Conservation (phyloP, 108 stramenopile genomes). For the Cyclotella atomus region DNA sequence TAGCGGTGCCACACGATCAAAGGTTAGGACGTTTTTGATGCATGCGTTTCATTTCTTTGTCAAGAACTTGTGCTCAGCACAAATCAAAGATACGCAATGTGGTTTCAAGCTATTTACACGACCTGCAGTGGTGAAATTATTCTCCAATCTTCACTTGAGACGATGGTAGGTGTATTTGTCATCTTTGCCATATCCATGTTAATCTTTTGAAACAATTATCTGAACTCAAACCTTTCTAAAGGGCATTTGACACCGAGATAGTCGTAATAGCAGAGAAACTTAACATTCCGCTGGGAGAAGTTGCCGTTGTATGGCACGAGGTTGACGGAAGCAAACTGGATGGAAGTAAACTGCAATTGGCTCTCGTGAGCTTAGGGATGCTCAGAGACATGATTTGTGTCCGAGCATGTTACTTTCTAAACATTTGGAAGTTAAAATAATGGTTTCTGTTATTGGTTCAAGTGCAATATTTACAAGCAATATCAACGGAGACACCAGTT, state of each 20-base stretch:
- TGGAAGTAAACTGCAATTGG: slow-evolving; percentile 61
- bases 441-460: neutral
- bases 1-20: slow-evolving; percentile 55
- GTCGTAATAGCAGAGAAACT: slow-evolving; percentile 60
- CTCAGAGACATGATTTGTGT: slow-evolving; percentile 90
- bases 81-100: slow-evolving; percentile 85
- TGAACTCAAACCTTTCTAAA: neutral
- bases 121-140: slow-evolving; percentile 50
- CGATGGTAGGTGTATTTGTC: slow-evolving; percentile 49
- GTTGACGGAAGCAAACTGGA: slow-evolving; percentile 83
- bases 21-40: slow-evolving; percentile 76
- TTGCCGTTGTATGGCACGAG: slow-evolving; percentile 83
- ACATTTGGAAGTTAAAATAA: slow-evolving; percentile 67
- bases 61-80: slow-evolving; percentile 53
- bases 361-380: slow-evolving; percentile 71
- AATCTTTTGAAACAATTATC: neutral
- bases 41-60: slow-evolving; percentile 82
- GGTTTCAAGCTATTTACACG: slow-evolving; percentile 82
- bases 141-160: slow-evolving; percentile 70
- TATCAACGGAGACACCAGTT: too few relatives aligned
- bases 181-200: neutral
- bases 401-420: slow-evolving; percentile 70
- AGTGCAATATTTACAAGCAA: too few relatives aligned
- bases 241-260: slow-evolving; percentile 88
- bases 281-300: slow-evolving; percentile 61